Base-by-base conservation (phyloP, 2,329 filamentous ascomycete species). In the Pseudocercospora fuligena region DNA sequence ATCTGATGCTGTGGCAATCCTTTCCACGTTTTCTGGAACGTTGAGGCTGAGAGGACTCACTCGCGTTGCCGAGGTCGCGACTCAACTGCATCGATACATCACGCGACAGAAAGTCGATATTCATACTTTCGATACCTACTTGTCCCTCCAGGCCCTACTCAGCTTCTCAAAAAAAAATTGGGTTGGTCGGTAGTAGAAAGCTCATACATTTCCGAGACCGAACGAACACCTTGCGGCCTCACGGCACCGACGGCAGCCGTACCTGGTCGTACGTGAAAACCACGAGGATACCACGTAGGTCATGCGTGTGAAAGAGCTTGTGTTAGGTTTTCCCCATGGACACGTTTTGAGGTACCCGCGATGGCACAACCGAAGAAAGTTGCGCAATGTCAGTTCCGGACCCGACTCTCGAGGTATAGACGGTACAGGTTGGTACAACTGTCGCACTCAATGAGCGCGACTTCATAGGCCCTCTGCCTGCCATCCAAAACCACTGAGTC, bases 31-130 rank as follows among this genome's bases (percentile, higher is more conserved):
- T 54, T 14, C 23, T 25, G 27, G 27, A 56, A 31, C 51, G 51
- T 56, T 56, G 27, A 56, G 51, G 51, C 51, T 56, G 51, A 56
- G 51, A 56, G 40, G 40, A n/a, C 19, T 43, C 33, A 23, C 3
- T 56, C 51, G 51, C n/a, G 16, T 11, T 31, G 23, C 51, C 51
- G 27, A 56, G 51, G 51, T 56, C 51, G 51, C 51, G 23, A 29
- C 27, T 29, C 16, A 19, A 56, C 40, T 8, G 16, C 40, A 40
- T 43, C 40, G 40, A 43, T 19, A 40, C 36, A 16, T 40, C 14
- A 40, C 36, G n/a, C 36, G 36, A 40, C 36, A 40, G 36, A 40
- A 40, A 14, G 7, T 36, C 33, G 9, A 36, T 36, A 14, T 36
- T 5, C 2, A 3, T 19, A 16, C 40, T 5, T 36, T 43, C 40